Conservation (phyloP, 106 monocot genomes). For the Acorus gramineus region DNA sequence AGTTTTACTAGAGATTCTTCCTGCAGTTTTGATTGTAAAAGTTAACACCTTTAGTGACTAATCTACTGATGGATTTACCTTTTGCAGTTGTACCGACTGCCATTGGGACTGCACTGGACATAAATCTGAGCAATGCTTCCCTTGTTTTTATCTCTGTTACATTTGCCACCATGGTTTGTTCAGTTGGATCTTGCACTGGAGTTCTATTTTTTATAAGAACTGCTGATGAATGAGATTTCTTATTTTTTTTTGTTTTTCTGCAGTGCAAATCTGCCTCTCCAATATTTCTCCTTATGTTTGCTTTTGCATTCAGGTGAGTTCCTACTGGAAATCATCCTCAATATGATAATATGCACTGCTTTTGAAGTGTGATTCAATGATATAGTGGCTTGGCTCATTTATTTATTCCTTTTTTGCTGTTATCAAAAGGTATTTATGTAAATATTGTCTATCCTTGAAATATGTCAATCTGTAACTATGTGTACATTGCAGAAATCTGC, state of each 20-base stretch:
- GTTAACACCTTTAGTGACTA: background rate
- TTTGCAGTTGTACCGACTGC: slow-evolving; percentile 83
- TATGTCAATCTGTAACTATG: too few species aligned
- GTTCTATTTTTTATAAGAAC: slow-evolving; percentile 3
- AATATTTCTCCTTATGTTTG: slow-evolving; percentile 91
- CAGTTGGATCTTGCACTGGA: background rate
- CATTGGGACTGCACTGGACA: slow-evolving; percentile 72
- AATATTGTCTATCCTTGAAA: too few species aligned
- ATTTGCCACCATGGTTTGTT: slow-evolving; percentile 92
- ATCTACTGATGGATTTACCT: slow-evolving; percentile 9
- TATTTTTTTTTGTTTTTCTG: slow-evolving; percentile 18
- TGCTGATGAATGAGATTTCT: background rate
- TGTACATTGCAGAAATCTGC: too few species aligned
- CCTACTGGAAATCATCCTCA: background rate
- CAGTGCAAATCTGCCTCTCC: slow-evolving; percentile 98
- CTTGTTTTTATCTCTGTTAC: slow-evolving; percentile 93
- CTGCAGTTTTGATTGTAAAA: too few species aligned
- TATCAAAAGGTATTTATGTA: too few species aligned
- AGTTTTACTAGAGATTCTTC: too few species aligned
- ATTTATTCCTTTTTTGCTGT: too few species aligned
- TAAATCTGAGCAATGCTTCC: slow-evolving; percentile 91
- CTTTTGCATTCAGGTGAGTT: slow-evolving; percentile 90
- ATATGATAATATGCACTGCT: too few species aligned
- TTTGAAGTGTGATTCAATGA: too few species aligned
- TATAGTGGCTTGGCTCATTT: too few species aligned